A percentile compares a stretch with the other conserved stretches of the same genome.
These are phyloP conservation scores for Colletotrichum liriopes DNA, from an alignment of 2,329 filamentous ascomycete species.

Conservation along the genomic window DNA sequence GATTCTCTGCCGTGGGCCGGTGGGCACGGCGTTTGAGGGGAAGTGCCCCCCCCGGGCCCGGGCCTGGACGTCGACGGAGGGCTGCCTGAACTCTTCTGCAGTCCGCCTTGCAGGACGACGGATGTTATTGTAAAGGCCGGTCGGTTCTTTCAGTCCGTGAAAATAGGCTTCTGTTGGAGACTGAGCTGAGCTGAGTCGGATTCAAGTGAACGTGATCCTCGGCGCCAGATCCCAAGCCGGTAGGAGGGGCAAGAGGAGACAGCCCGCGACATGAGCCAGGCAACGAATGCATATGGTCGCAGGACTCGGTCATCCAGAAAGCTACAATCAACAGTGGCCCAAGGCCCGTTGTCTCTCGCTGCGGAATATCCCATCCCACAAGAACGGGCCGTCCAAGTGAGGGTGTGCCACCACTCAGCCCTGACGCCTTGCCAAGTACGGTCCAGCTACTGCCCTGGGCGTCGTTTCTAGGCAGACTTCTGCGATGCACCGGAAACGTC, in stretches of 20 bases:
- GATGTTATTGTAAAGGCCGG: too few relatives aligned
- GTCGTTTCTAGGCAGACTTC: too few relatives aligned
- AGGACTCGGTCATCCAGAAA: neutral
- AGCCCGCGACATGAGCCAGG: neutral
- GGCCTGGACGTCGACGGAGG: neutral
- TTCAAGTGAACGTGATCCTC: neutral
- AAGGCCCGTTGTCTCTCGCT: neutral
- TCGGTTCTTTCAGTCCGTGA: neutral
- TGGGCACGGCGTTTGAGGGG: neutral
- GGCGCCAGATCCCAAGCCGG: neutral
- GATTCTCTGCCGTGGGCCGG: constrained; percentile 1
- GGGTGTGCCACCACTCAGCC: neutral
- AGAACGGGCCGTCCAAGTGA: neutral
- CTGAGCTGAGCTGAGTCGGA: neutral
- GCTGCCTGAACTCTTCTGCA: neutral
- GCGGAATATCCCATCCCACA: too few relatives aligned
- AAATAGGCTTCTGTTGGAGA: neutral
- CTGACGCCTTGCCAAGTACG: neutral
- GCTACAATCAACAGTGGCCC: neutral
- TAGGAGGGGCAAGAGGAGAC: neutral
- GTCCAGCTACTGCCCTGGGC: neutral
- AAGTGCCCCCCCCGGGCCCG: neutral
- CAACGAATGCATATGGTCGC: neutral
- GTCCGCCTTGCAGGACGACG: neutral
- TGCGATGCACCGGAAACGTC: too few relatives aligned